Evolutionary conservation across 257 asterid species (phyloP).

Genomic region (Plantago major): DNA sequence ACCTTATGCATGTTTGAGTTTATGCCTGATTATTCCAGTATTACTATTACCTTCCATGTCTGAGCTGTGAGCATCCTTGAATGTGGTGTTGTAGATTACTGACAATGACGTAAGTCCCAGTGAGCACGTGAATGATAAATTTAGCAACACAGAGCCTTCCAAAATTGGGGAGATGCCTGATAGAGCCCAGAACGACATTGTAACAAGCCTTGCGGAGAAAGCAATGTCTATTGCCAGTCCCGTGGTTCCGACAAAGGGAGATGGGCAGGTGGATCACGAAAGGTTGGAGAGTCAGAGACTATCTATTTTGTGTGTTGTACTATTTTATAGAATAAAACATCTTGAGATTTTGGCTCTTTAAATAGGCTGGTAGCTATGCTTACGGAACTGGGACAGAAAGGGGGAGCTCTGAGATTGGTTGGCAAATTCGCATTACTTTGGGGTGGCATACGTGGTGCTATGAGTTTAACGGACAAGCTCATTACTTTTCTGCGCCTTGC

Average conservation of each 20-base stretch:
- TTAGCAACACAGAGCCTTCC: slow-evolving; percentile 25
- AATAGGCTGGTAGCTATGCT: slow-evolving; percentile 82
- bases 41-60: slow-evolving; percentile 1
- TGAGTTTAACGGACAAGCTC: slow-evolving; percentile 84
- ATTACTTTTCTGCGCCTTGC: slow-evolving; percentile 71
- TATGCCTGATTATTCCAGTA: slow-evolving; percentile 6
- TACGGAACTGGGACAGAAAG: slow-evolving; percentile 85
- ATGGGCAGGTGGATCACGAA: slow-evolving; percentile 87
- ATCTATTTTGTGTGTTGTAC: neutral
- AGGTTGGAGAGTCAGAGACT: slow-evolving; percentile 42
- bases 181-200: slow-evolving; percentile 43
- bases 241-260: slow-evolving; percentile 80
- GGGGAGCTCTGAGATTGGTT: slow-evolving; percentile 73
- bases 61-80: slow-evolving; percentile 9
- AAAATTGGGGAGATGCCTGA: slow-evolving; percentile 34
- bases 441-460: slow-evolving; percentile 98
- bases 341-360: slow-evolving; percentile 26
- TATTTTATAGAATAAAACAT: slow-evolving; percentile 17
- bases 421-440: slow-evolving; percentile 87
- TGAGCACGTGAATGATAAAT: slow-evolving; percentile 36
- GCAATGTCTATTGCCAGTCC: slow-evolving; percentile 98
- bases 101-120: slow-evolving; percentile 32
- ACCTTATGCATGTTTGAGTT: slow-evolving; percentile 13
- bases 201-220: slow-evolving; percentile 89
- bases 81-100: slow-evolving; percentile 42